These are phyloP conservation scores for Candida pseudofarinosa DNA, from an alignment of 805 yeast species.

Conservation along the genomic window DNA sequence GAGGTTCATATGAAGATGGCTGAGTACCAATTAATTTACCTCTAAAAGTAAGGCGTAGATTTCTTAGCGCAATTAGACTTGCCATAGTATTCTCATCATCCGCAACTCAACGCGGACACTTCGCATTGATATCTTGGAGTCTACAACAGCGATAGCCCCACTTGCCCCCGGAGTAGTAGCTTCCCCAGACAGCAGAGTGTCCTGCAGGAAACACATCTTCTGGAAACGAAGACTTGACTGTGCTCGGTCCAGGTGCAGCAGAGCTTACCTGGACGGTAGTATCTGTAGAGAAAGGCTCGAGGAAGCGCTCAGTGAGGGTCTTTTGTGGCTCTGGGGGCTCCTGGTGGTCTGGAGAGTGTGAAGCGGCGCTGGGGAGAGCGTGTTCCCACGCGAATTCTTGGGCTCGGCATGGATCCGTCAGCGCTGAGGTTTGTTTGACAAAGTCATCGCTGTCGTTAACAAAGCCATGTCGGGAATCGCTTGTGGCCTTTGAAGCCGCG, in stretches of 20 bases:
- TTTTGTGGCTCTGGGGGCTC: too few relatives aligned
- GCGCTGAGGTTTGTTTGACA: conserved; percentile 1
- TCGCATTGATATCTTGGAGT: background rate
- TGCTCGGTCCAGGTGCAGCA: too few relatives aligned
- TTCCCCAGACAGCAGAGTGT: conserved; percentile 16
- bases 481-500: conserved; percentile 46
- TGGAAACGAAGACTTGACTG: background rate
- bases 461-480: conserved; percentile 25
- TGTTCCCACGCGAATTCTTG: conserved; percentile 36
- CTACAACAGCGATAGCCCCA: conserved; percentile 22
- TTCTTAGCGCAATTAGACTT: too few relatives aligned
- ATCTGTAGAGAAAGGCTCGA: too few relatives aligned
- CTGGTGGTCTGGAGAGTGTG: too few relatives aligned
- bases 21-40: too few relatives aligned
- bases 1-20: too few relatives aligned
- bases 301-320: too few relatives aligned
- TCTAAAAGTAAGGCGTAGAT: too few relatives aligned
- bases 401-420: conserved; percentile 15
- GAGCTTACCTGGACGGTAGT: too few relatives aligned
- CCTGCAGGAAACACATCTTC: conserved; percentile 1
- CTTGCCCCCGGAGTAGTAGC: conserved; percentile 16
- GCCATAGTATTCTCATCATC: too few relatives aligned
- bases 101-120: background rate
- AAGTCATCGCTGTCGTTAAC: conserved; percentile 28
- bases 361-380: background rate